phyloP scores from a whole-genome alignment of 2,329 filamentous ascomycete species.

The Pyrenochaeta sp. region DNA sequence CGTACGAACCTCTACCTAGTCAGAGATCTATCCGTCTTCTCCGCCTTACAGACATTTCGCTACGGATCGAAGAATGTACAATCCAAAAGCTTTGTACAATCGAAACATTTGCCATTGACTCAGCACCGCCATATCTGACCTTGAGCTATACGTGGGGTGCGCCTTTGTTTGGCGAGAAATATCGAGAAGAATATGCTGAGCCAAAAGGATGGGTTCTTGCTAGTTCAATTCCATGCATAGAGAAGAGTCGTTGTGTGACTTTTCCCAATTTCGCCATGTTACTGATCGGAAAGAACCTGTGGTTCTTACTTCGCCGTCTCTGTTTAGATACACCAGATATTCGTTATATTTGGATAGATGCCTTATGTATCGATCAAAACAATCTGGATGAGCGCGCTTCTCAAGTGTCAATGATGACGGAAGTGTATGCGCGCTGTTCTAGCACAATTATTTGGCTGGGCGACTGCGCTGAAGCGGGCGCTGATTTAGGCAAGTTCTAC shows the following conservation, averaged over 20 bases:
- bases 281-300: neutral
- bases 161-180: neutral
- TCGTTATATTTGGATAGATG: neutral
- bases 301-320: neutral
- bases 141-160: neutral
- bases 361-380: slow-evolving; percentile 2
- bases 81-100: neutral
- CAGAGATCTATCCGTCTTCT: neutral
- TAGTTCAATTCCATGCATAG: neutral
- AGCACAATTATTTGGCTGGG: neutral
- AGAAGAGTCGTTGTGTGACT: neutral
- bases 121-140: neutral
- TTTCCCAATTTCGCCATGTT: neutral
- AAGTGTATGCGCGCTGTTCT: neutral
- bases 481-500: neutral
- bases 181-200: neutral
- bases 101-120: neutral
- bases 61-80: neutral
- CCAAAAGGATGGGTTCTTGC: neutral
- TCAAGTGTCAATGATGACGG: slow-evolving; percentile 1
- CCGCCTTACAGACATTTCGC: neutral
- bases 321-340: neutral
- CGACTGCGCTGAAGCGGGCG: neutral
- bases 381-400: neutral
- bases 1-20: neutral